Base-by-base conservation (phyloP, 768 basidiomycete species). In the Russula griseocarnosa region DNA sequence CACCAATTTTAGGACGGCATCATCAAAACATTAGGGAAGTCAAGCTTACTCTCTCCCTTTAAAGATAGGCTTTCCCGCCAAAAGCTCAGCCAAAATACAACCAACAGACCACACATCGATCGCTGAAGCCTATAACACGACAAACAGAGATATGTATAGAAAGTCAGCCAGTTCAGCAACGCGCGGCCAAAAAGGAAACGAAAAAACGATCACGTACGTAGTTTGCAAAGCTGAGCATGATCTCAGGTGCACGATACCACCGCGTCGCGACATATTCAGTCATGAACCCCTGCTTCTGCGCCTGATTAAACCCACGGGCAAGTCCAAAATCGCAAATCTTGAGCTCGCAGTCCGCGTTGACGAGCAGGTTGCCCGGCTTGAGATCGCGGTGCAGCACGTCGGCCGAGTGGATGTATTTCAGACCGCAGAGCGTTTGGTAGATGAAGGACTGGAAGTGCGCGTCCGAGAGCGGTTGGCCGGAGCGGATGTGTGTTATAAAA, bases 321-420 rank as follows among this genome's bases (percentile, higher is more conserved):
- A 99, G 84, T 52, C 97, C 96, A 74, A 99, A 99, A 76, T 99
- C 96, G 73, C 97, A 99, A 69, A 99, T 98, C 79, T 97, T 95
- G 72, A 96, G 85, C 74, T 94, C 92, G 72, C 97, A 98, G 75
- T 99, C 97, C 36, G 97, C 96, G 73, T 98, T 98, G 67, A 98
- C 96, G 62, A 97, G 86, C 26, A 94, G 80, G 74, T 96, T 95
- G 63, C 92, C 93, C 2, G 94, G 94, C 72, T 97, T 97, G 63
- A 98, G 82, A 74, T 98, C 94, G 51, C 94, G 88, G 74, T 98
- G 94, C 50, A 97, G 81, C n/a, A 96, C 95, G 69, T 96, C 96
- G 36, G 94, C 94, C 52, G 93, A 95, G 76, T 97, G 94, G 73
- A 98, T 98, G 72, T 98, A 98, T 78, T 98, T 98, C 55, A 99